Evolutionary conservation across 208 protist species (phyloP), one percentile per base, ranked within the genome.

Genomic region (Trypanosoma cruzi): DNA sequence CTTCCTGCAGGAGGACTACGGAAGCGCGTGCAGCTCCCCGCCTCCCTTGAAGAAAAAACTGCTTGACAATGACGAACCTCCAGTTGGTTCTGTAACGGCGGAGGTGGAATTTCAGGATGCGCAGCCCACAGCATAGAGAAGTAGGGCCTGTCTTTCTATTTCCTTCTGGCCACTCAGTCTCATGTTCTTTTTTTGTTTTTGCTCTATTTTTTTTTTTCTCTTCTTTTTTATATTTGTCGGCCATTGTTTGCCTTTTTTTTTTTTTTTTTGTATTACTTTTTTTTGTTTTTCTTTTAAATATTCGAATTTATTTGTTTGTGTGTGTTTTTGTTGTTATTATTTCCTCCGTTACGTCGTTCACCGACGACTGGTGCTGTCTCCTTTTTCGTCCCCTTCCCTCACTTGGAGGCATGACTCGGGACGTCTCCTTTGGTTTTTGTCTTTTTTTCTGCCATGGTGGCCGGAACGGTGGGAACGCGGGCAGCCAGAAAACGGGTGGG

Each of bases 1-100:
- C 18, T 90, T 78, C 57, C 26, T 89, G 26, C 62, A 64, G 13
- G 57, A 76, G 34, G 71, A 83, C 37, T 82, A 82, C 49, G 69
- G 73, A 24, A 65, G 34, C 46, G 63, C 44, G 14, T 31, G 48
- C 64, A 77, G 63, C 57, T 34, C 32, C 26, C 63, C 72, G 44
- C 64, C 72, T 60, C 68, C 68, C 13, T 37, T 73, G 46, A 73
- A 73, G 52, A 48, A 67, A 32, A 2, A 40, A 22, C 11, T 32
- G 40, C 24, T 1, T 65, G 29, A 55, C 2, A n/a, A 65, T 18
- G 20, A 34, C 24, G 22, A 18, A n/a, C 14, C 58, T 49, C 20
- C 58, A 31, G 37, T 3, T 2, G 8, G 34, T 31, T 14, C 11
- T 54, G 26, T 22, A 18, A n/a, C 36, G 1, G 18, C 63, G 4